Evolutionary conservation across 2,329 filamentous ascomycete genomes (phyloP), one percentile per base, ranked within the genome.

Genomic region (Penicillium sp.): DNA sequence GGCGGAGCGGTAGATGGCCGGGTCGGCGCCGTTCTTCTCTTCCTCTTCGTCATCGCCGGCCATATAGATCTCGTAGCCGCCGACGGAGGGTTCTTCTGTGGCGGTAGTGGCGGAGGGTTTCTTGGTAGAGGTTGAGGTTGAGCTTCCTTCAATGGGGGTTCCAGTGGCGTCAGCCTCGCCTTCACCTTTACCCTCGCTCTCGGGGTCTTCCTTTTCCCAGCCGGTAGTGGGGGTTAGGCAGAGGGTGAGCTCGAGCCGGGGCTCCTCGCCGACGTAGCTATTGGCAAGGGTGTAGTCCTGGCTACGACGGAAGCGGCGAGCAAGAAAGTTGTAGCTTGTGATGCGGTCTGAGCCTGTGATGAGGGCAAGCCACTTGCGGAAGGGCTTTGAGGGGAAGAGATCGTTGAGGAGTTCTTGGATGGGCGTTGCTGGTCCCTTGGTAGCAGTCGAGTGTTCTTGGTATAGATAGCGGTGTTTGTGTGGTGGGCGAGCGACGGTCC

Each of bases 391-490:
- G 0, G 95, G 93, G 19, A 99, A 84, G 59, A 98, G 85, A 13
- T 90, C 86, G 66, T 96, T 88, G 11, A 97, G 78, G 8, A 99
- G 83, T 75, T 96, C 91, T 58, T 89, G 87, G 62, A 96, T 84
- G 0, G 91, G 80, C 76, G 49, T 66, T 62, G 76, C 67, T 68
- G 72, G 55, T 67, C 71, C 62, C 71, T 75, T 47, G 60, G 76
- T 65, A 52, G 77, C 65, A 7, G 67, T 66, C 3, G 68, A 65
- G 31, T 80, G 76, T 68, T 92, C 88, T 63, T 91, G 85, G 78
- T 95, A 99, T 2, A 97, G 83, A 76, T 90, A 99, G 15, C 93
- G 91, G 74, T 97, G 93, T 81, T 99, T 99, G 80, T 99, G 93
- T 0, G 95, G 95, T 45, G 95, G 95, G 35, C 87, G 86, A 7